Evolutionary conservation across 345 rosid species (phyloP).

Genomic region (Zanthoxylum bungeanum): DNA sequence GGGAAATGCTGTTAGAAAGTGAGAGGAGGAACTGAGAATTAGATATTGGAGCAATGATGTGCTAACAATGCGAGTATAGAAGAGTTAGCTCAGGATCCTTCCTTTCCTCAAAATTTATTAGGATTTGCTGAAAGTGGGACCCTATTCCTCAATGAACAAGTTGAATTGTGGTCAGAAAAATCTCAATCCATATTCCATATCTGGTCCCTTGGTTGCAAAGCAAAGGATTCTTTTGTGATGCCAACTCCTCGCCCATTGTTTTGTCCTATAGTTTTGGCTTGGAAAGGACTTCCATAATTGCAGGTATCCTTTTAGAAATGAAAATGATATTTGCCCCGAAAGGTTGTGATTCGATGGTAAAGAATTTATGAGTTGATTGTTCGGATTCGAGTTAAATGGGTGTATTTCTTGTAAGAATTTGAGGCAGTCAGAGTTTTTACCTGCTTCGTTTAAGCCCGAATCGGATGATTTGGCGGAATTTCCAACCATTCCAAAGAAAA

Average conservation of each 20-base stretch:
- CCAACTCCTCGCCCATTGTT: neutral
- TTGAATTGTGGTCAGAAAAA: constrained; percentile 1
- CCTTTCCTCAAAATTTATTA: neutral
- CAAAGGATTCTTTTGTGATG: constrained; percentile 12
- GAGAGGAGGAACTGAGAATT: neutral
- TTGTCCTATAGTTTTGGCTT: neutral
- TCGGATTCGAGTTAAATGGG: too few species aligned
- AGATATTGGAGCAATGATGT: neutral
- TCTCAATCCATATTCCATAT: neutral
- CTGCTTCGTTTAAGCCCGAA: too few species aligned
- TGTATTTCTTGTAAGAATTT: too few species aligned
- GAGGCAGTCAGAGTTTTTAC: too few species aligned
- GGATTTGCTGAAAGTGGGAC: constrained; percentile 4
- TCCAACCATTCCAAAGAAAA: too few species aligned
- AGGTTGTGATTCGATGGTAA: too few species aligned
- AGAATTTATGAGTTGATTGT: too few species aligned
- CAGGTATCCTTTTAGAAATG: neutral
- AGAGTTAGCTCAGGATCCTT: neutral
- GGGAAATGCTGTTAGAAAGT: neutral
- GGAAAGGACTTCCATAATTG: neutral
- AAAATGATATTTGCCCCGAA: neutral
- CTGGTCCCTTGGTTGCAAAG: constrained; percentile 26
- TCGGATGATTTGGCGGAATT: too few species aligned
- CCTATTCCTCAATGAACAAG: constrained; percentile 7
- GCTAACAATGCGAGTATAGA: neutral